Evolutionary conservation across 805 yeast genomes (phyloP).

Genomic region (Candida boidinii): DNA sequence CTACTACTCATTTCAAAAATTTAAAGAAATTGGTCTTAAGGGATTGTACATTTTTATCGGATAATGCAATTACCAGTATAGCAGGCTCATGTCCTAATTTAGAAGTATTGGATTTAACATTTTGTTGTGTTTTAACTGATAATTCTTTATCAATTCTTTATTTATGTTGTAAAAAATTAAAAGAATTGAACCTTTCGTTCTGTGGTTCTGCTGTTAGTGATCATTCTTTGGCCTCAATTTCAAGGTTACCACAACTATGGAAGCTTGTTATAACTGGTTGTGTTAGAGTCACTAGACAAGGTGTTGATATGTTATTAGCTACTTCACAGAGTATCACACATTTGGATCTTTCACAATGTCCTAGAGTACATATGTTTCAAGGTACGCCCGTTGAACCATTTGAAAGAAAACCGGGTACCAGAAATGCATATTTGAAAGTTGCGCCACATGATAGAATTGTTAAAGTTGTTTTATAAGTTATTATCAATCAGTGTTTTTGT

Average conservation of each 20-base stretch:
- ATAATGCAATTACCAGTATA: conserved; percentile 51
- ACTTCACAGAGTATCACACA: conserved; percentile 43
- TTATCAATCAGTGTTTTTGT: background rate
- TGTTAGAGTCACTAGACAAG: conserved; percentile 67
- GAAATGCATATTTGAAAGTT: conserved; percentile 47
- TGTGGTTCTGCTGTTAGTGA: conserved; percentile 81
- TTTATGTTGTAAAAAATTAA: conserved; percentile 52
- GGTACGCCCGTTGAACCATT: conserved; percentile 53
- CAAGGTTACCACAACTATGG: conserved; percentile 43
- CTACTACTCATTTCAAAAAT: conserved; percentile 44
- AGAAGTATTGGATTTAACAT: conserved; percentile 51
- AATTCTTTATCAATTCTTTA: conserved; percentile 58
- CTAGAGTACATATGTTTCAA: conserved; percentile 55
- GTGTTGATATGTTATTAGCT: conserved; percentile 58
- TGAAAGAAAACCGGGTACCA: conserved; percentile 40
- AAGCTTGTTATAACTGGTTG: conserved; percentile 56
- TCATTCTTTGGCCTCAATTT: conserved; percentile 51
- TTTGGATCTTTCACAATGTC: conserved; percentile 64
- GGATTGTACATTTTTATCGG: conserved; percentile 70
- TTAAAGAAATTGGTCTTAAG: conserved; percentile 45
- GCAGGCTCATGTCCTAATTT: conserved; percentile 55
- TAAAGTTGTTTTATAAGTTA: conserved; percentile 40
- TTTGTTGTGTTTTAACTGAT: conserved; percentile 71
- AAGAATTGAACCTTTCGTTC: conserved; percentile 51
- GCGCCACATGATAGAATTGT: conserved; percentile 43